These are phyloP conservation scores for Mortierella claussenii DNA, from an alignment of 192 early-diverging fungal genomes.

Conservation along the genomic window DNA sequence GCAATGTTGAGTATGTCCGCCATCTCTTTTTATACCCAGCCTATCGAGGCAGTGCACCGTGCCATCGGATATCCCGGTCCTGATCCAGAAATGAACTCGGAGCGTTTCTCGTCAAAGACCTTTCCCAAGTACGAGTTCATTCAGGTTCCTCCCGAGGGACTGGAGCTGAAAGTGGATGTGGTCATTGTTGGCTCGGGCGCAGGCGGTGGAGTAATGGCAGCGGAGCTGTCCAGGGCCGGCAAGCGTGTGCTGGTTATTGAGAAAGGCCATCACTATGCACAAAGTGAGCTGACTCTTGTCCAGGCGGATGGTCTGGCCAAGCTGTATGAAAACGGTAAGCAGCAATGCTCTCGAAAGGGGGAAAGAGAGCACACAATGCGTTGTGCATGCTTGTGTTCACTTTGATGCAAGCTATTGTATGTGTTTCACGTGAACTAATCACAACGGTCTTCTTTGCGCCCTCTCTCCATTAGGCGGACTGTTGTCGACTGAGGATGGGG, in stretches of 20 bases:
- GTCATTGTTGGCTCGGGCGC: conserved; percentile 78
- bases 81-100: conserved; percentile 55
- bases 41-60: conserved; percentile 42
- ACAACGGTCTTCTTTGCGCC: neutral
- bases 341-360: neutral
- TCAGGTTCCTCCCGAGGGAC: conserved; percentile 44
- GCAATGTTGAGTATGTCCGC: conserved; percentile 15
- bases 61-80: conserved; percentile 66
- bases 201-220: conserved; percentile 75
- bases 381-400: neutral
- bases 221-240: conserved; percentile 71
- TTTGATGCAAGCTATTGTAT: too few relatives aligned
- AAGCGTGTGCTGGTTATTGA: conserved; percentile 78
- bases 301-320: conserved; percentile 61
- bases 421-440: conserved; percentile 2
- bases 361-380: neutral
- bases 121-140: conserved; percentile 68
- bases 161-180: conserved; percentile 64
- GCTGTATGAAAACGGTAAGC: conserved; percentile 65
- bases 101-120: conserved; percentile 43
- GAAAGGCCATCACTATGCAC: conserved; percentile 71
- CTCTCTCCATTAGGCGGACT: conserved; percentile 39
- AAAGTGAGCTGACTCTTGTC: conserved; percentile 59
- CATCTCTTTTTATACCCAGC: conserved; percentile 21
- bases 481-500: conserved; percentile 62